Base-by-base conservation (phyloP, 192 early-diverging fungal species). In the Pilaira anomala region DNA sequence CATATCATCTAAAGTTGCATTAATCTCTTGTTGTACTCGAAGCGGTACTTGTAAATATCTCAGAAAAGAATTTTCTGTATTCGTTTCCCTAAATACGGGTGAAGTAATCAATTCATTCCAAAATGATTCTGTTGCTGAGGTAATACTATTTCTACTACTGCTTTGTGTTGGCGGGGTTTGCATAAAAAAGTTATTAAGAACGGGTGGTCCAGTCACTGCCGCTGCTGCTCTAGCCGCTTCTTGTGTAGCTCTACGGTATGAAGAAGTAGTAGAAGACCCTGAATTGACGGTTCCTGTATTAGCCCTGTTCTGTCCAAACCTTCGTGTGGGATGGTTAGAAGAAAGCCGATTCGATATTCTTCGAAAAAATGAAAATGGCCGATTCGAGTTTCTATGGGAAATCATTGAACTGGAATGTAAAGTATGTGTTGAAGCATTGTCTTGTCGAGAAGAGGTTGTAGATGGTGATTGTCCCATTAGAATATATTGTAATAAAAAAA, bases 401-500 rank as follows among this genome's bases (percentile, higher is more conserved):
- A 28, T 30, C 22, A 60, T 60, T 7, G 55, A 57, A 9, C 55
- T 55, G 3, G 65, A 66, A 51, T 66, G 65, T 13, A 66, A 33
- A 29, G 65, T 66, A 30, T 55, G 30, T 26, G 65, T 66, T 19
- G 65, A 66, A 14, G 65, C 65, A 58, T 66, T 66, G 29, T 66
- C 65, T 59, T 66, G 65, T 48, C 65, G 18, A 9, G 33, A 36
- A 2, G 8, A 7, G n/a, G 42, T 57, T 12, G 56, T 33, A 21
- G 65, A 66, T 55, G 65, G 54, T 66, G 55, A 28, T 59, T 66
- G 65, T 3, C 65, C 65, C 65, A 66, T 66, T 14, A 21, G n/a
- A n/a, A n/a, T n/a, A n/a, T n/a, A n/a, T n/a, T n/a, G n/a, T n/a
- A n/a, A n/a, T n/a, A n/a, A n/a, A n/a, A n/a, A n/a, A n/a, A n/a